Evolutionary conservation across 1,284 basidiomycete species (phyloP), one percentile per base, ranked within the genome.

Genomic region (Meira nashicola): DNA sequence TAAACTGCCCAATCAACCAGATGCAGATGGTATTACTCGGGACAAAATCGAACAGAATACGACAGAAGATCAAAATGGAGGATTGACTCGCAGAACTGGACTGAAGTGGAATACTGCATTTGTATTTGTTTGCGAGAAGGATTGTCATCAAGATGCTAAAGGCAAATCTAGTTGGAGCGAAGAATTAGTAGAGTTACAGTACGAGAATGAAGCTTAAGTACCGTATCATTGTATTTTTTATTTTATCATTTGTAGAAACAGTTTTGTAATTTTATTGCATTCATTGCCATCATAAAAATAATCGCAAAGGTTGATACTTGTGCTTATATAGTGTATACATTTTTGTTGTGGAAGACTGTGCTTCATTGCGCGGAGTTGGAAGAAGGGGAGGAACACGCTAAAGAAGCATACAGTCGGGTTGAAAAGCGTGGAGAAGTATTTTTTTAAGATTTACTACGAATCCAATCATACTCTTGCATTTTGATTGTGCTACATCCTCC

Each of bases 81-180:
- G 15, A n/a, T 21, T 52, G 37, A 28, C 38, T 6, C 47, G 63
- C 14, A 62, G 63, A 12, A 63, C 74, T 1, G 76, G 76, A 0
- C 49, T 77, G 17, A 64, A 65, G 8, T 78, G 74, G 74, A 68
- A 64, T 54, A 76, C 74, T 0, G 76, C 69, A 1, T 61, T 77
- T 38, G 50, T 78, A 40, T 78, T 70, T 62, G 68, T 71, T 14
- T 77, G 74, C 56, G 55, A 65, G 37, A 58, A 65, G 15, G 73
- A 77, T 54, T 77, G 74, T 55, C 17, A 28, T 17, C 21, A 33
- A 39, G 28, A 53, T 2, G 50, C 23, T 48, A 7, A 48, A 23
- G 46, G 46, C n/a, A 23, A 48, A 12, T 33, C 28, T 33, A 25
- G 17, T 23, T 48, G 46, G 46, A 48, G 46, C 12, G 46, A 48